A percentile compares a stretch with the other conserved stretches of the same genome.
Evolutionary conservation across 805 yeast genomes (phyloP).

Genomic region (Ogataea naganishii): DNA sequence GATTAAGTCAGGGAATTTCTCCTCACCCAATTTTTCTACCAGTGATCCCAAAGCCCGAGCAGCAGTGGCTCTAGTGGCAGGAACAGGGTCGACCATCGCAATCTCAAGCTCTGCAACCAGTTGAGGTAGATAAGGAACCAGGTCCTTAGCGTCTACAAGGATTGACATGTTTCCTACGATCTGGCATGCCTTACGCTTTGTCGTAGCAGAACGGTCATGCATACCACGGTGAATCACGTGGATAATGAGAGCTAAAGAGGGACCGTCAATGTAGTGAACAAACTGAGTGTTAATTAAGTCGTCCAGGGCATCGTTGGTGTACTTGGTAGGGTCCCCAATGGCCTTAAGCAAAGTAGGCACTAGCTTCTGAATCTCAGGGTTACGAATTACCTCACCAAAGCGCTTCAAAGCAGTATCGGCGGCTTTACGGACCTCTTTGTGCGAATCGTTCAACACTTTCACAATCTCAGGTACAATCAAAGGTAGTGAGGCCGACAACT

Average conservation of each 20-base stretch:
- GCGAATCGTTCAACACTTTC: conserved; percentile 88
- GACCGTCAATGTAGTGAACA: conserved; percentile 97
- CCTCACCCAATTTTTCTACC: conserved; percentile 95
- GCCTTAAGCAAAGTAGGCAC: conserved; percentile 87
- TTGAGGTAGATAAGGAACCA: conserved; percentile 72
- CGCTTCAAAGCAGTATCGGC: conserved; percentile 83
- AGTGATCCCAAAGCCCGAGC: conserved; percentile 94
- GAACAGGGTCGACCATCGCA: conserved; percentile 98
- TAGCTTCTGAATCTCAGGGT: conserved; percentile 90
- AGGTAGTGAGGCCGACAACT: conserved; percentile 80
- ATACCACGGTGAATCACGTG: conserved; percentile 95
- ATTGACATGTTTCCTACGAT: conserved; percentile 99
- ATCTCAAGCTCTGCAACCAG: conserved; percentile 76
- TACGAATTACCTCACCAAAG: conserved; percentile 94
- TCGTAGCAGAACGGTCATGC: conserved; percentile 87
- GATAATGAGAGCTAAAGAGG: conserved; percentile 89
- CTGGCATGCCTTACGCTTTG: conserved; percentile 91
- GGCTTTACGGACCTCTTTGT: conserved; percentile 93
- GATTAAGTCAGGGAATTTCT: conserved; percentile 84
- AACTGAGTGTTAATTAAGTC: conserved; percentile 83
- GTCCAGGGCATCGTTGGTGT: conserved; percentile 83
- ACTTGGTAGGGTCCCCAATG: conserved; percentile 89
- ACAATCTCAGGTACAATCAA: conserved; percentile 94
- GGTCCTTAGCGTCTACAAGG: conserved; percentile 80
- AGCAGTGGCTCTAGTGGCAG: conserved; percentile 94